phyloP scores from a whole-genome alignment of 768 basidiomycete species.

The Podaxis pistillaris region DNA sequence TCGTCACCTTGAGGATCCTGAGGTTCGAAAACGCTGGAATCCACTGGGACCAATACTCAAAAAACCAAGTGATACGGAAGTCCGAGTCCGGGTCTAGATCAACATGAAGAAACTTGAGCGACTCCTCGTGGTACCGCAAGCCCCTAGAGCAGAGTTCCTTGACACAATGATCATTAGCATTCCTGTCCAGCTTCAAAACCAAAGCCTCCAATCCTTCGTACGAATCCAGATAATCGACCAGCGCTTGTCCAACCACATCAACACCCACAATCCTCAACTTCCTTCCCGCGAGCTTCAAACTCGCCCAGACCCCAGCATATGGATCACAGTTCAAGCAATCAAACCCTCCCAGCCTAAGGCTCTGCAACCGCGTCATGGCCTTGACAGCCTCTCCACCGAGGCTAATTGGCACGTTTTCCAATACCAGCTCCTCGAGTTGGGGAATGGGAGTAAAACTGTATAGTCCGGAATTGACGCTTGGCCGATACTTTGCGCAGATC shows the following conservation, averaged over 20 bases:
- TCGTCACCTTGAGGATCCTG: background rate
- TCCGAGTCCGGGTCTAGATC: background rate
- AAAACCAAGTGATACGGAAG: conserved; percentile 1
- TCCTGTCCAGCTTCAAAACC: background rate
- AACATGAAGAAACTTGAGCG: conserved; percentile 4
- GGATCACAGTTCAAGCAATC: conserved; percentile 5
- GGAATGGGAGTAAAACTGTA: background rate
- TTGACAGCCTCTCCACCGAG: background rate
- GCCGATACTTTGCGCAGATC: background rate
- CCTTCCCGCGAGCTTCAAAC: background rate
- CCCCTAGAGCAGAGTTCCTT: background rate
- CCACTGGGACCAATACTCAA: conserved; percentile 11
- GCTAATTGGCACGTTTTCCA: conserved; percentile 3
- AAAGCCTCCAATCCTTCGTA: conserved; percentile 6
- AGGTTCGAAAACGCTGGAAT: background rate
- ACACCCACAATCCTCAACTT: background rate
- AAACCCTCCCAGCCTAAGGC: background rate
- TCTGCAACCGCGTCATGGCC: background rate
- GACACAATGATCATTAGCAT: background rate
- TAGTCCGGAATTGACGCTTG: background rate
- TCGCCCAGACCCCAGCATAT: background rate
- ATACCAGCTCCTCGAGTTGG: conserved; percentile 1
- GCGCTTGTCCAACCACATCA: conserved; percentile 1
- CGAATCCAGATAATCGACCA: conserved; percentile 7
- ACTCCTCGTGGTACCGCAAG: background rate